These are phyloP conservation scores for Heliocybe sulcata DNA, from an alignment of 1,284 basidiomycete genomes.

Conservation along the genomic window DNA sequence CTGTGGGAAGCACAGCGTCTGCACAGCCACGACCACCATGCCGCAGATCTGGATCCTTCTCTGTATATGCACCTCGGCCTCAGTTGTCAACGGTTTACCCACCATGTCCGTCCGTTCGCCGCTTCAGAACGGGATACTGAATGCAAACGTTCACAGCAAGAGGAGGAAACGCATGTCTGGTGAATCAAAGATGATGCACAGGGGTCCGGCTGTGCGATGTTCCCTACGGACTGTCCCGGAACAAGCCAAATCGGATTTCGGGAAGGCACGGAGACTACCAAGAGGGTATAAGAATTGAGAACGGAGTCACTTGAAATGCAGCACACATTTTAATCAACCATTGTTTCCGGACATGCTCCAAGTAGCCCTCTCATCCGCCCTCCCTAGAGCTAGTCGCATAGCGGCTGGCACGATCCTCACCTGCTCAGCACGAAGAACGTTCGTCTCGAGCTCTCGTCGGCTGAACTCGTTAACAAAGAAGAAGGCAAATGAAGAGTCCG, in stretches of 20 bases:
- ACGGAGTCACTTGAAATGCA: not conserved
- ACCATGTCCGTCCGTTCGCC: no score
- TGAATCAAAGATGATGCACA: no score
- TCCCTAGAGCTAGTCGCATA: not conserved
- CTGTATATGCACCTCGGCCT: no score
- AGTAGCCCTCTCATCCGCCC: not conserved
- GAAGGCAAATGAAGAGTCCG: conserved; percentile 14
- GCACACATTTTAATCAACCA: not conserved
- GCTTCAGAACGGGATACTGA: no score
- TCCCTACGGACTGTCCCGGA: not conserved
- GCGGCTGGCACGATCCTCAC: not conserved
- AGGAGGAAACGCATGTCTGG: no score
- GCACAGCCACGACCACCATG: no score
- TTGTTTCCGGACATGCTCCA: not conserved
- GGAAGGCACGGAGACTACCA: not conserved
- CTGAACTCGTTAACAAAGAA: conserved; percentile 17
- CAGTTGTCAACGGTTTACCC: no score
- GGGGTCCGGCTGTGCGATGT: no score
- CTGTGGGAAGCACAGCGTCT: no score
- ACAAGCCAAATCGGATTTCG: not conserved
- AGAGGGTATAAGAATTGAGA: not conserved
- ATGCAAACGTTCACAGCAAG: no score
- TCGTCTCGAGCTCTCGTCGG: not conserved
- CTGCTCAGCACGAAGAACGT: not conserved
- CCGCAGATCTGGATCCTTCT: no score